Evolutionary conservation across 2,329 filamentous ascomycete genomes (phyloP).

Genomic region (Botrytis porri): DNA sequence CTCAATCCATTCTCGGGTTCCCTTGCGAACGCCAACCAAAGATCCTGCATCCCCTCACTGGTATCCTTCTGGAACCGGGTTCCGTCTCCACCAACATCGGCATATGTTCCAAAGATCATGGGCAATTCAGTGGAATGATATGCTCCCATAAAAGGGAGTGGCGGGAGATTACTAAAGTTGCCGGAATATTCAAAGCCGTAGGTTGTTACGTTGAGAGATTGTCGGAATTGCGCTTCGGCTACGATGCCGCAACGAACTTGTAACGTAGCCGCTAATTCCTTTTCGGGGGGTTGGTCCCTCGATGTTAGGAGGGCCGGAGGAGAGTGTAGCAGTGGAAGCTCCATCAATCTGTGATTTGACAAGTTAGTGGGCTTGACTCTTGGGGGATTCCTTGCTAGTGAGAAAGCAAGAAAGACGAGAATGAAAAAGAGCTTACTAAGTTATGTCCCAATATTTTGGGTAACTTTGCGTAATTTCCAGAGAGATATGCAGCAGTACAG

Average conservation of each 20-base stretch:
- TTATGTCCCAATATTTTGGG: background rate
- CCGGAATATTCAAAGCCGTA: background rate
- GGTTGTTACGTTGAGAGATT: background rate
- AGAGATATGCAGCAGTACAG: background rate
- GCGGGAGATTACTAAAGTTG: background rate
- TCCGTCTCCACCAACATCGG: background rate
- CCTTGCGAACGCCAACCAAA: background rate
- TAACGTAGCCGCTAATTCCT: background rate
- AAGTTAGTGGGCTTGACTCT: background rate
- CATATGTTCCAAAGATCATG: background rate
- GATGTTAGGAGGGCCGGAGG: background rate
- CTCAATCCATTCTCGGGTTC: background rate
- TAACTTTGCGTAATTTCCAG: background rate
- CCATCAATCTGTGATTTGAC: background rate
- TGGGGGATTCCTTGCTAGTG: accelerated
- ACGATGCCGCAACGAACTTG: background rate
- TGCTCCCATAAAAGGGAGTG: background rate
- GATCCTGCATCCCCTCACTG: background rate
- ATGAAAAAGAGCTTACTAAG: background rate
- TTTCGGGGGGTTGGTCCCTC: background rate
- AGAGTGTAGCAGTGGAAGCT: background rate
- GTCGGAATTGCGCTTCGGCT: background rate
- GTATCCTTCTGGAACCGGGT: background rate
- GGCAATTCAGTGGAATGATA: background rate
- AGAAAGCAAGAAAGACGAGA: background rate